phyloP scores from a whole-genome alignment of 148 eudicot species.

The Nyssa sinensis region DNA sequence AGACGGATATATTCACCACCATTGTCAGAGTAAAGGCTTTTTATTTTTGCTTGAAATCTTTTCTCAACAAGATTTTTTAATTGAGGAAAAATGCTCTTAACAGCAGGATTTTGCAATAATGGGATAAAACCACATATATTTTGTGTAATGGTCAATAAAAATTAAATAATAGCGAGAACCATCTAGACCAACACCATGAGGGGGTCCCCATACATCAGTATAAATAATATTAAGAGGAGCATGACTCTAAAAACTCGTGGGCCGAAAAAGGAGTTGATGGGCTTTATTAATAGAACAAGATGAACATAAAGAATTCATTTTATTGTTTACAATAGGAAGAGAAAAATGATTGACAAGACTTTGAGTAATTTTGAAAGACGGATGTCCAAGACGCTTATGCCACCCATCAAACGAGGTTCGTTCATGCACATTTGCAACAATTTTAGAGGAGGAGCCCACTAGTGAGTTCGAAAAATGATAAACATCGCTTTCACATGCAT shows the following conservation, averaged over 20 bases:
- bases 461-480: background rate
- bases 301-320: background rate
- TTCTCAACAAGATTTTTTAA: background rate
- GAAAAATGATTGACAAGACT: background rate
- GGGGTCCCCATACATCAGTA: conserved; percentile 7
- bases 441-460: no score
- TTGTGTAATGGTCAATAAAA: background rate
- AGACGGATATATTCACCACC: background rate
- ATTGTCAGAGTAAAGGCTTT: background rate
- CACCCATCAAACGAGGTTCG: no score
- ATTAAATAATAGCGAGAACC: background rate
- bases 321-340: background rate
- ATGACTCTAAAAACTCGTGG: no score
- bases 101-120: background rate
- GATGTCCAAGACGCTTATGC: no score
- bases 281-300: background rate
- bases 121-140: background rate
- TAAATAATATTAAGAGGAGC: background rate
- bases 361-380: background rate
- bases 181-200: background rate
- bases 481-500: background rate
- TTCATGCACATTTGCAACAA: no score
- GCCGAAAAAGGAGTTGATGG: background rate
- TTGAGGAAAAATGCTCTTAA: background rate
- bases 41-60: background rate